These are phyloP conservation scores for Cytidiella melzeri DNA, from an alignment of 768 basidiomycete species.

Conservation along the genomic window DNA sequence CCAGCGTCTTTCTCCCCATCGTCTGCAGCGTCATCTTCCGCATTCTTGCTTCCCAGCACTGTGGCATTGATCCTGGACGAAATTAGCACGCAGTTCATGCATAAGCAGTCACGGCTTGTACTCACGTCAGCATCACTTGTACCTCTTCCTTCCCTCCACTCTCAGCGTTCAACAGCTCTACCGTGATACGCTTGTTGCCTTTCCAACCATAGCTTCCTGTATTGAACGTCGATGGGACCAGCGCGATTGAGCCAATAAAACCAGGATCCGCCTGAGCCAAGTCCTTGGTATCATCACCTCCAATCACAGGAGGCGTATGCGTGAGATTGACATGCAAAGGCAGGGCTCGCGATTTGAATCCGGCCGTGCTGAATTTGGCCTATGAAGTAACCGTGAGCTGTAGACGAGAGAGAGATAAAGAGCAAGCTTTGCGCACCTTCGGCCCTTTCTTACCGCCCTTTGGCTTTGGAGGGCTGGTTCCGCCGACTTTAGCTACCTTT, in stretches of 20 bases:
- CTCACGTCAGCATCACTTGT: slow-evolving; percentile 69
- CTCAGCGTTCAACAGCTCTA: slow-evolving; percentile 53
- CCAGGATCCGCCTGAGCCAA: slow-evolving; percentile 47
- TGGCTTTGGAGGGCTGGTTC: slow-evolving; percentile 27
- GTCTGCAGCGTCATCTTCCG: slow-evolving; percentile 31
- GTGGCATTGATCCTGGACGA: slow-evolving; percentile 74
- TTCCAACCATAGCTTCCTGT: slow-evolving; percentile 88
- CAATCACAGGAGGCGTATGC: slow-evolving; percentile 48
- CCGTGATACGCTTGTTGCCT: slow-evolving; percentile 57
- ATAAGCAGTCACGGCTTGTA: too few species aligned
- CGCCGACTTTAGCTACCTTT: slow-evolving; percentile 40
- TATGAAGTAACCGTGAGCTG: not conserved
- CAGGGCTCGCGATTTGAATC: slow-evolving; percentile 20
- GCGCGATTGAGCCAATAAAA: slow-evolving; percentile 48
- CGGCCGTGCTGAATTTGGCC: slow-evolving; percentile 4
- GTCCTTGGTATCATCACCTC: slow-evolving; percentile 28
- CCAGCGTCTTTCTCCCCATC: not conserved
- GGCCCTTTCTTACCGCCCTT: slow-evolving; percentile 36
- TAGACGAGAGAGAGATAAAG: slow-evolving; percentile 1
- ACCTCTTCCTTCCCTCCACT: slow-evolving; percentile 56
- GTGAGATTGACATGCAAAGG: slow-evolving; percentile 67
- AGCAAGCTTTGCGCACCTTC: slow-evolving; percentile 35
- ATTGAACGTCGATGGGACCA: slow-evolving; percentile 54
- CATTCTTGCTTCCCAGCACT: slow-evolving; percentile 63
- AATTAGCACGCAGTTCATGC: too few species aligned